Evolutionary conservation across 371 early-diverging fungal species (phyloP), one percentile per base, ranked within the genome.

Genomic region (Circinella minor): DNA sequence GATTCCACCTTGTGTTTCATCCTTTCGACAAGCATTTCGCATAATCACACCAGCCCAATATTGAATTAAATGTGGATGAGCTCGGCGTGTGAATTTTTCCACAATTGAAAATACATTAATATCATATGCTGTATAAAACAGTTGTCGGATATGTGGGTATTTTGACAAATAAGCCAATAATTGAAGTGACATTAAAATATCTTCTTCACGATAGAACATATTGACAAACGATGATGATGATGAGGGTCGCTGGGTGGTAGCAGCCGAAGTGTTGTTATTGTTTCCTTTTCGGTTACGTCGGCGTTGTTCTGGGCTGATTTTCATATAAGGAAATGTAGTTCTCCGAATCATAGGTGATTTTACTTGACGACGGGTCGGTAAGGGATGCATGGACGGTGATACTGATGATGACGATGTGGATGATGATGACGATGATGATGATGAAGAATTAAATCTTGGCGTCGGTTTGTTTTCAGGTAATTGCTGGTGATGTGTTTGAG

Each of bases 151-250:
- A 54, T 87, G 83, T 47, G 92, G 89, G 79, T 95, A 92, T 78
- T 97, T 97, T 57, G 92, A 91, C n/a, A 96, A 83, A 72, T 94
- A 94, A 47, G 95, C 96, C 20, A 95, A 83, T 36, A 97, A 81
- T 79, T 95, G 95, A 65, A 94, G 81, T 4, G 94, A 90, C 57
- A 94, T 83, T 20, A 95, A 84, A 20, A 96, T 91, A 68, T 96
- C 95, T 71, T 94, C 93, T 75, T 91, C 92, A 46, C 94, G 89
- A 64, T 88, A 92, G 74, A 90, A 90, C 39, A 77, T 65, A 34
- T 80, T 74, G 55, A 89, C 88, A 48, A 72, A 34, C 36, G 43
- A 8, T 36, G 57, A 18, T 75, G 43, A 36, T 36, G 43, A 20
- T 4, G 43, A 11, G 1, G 73, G 57, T 73, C 64, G 46, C 71